Conservation (phyloP, 2,329 filamentous ascomycete genomes). For the Aspergillus hortae region DNA sequence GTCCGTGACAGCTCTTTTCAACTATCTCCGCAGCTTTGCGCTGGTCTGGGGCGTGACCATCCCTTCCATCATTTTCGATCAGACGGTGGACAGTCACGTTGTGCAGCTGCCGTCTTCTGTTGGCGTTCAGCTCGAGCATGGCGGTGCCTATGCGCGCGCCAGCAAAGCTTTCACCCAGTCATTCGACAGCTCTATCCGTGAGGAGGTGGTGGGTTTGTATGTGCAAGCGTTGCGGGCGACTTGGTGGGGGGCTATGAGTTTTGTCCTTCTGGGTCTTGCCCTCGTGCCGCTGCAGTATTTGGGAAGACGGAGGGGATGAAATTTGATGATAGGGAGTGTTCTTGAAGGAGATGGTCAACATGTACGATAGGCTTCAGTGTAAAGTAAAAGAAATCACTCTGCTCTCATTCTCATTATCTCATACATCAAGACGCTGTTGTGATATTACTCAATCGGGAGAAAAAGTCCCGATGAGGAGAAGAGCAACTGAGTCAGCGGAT, state of each 20-base stretch:
- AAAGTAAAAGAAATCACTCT: too few species aligned
- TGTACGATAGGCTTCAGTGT: too few species aligned
- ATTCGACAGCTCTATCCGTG: not conserved
- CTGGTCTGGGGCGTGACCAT: not conserved
- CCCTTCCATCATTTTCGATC: not conserved
- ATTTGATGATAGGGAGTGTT: too few species aligned
- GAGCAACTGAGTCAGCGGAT: not conserved
- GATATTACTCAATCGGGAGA: not conserved
- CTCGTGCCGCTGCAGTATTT: not conserved
- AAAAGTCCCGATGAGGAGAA: conserved; percentile 8
- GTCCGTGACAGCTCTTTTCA: not conserved
- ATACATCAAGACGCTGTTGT: too few species aligned
- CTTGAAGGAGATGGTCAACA: too few species aligned
- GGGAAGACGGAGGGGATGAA: not conserved
- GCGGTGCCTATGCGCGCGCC: not conserved
- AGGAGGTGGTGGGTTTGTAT: not conserved
- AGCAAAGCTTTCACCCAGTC: not conserved
- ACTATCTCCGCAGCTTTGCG: not conserved
- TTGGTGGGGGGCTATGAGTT: not conserved
- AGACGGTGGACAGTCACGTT: not conserved
- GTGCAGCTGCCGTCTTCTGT: not conserved
- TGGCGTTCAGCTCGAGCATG: not conserved
- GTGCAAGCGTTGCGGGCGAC: not conserved
- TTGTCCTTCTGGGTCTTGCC: not conserved
- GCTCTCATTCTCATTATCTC: too few species aligned